Base-by-base conservation (phyloP, 768 basidiomycete genomes). In the Tulasnella sp. region DNA sequence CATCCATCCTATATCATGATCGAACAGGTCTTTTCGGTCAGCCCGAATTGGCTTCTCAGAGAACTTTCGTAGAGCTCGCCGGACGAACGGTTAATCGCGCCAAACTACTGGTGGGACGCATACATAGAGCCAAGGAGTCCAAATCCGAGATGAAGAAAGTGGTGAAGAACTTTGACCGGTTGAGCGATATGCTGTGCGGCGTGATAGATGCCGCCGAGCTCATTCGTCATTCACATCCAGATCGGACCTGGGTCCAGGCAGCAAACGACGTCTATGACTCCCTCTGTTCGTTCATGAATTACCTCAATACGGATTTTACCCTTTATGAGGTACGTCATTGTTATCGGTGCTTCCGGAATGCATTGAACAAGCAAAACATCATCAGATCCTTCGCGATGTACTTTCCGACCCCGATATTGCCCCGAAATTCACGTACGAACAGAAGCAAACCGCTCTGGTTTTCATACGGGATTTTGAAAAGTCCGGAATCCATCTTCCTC, bases 381-480 rank as follows among this genome's bases (percentile, higher is more conserved):
- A 17, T n/a, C 61, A 91, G 88, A 79, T 84, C 45, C 73, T 91
- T 45, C 80, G 80, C 67, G 72, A 69, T 14, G 84, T 90, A 42
- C 69, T 91, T 56, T 76, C 76, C 21, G 84, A 90, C 67, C 73
- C 77, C 4, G 74, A 77, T 21, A 76, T 90, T 36, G 77, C 83
- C 29, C 72, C 76, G 49, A 79, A 80, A 0, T 75, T 89, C 50
- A 77, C 75, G 49, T 78, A 77, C 11, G 88, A 90, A 65, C 88
- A 84, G n/a, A 72, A 79, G 53, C 81, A 84, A 62, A 91, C 93
- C 5, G 92, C 96, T 27, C 75, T 86, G 21, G 93, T 93, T 59
- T 98, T 98, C 70, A 84, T 90, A 78, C 78, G 86, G 45, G 96
- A 98, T 74, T 99, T 99, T 69, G 89, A 96, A 67, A 92, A 92